Evolutionary conservation across 768 basidiomycete genomes (phyloP).

Genomic region (Leccinum obscurum): DNA sequence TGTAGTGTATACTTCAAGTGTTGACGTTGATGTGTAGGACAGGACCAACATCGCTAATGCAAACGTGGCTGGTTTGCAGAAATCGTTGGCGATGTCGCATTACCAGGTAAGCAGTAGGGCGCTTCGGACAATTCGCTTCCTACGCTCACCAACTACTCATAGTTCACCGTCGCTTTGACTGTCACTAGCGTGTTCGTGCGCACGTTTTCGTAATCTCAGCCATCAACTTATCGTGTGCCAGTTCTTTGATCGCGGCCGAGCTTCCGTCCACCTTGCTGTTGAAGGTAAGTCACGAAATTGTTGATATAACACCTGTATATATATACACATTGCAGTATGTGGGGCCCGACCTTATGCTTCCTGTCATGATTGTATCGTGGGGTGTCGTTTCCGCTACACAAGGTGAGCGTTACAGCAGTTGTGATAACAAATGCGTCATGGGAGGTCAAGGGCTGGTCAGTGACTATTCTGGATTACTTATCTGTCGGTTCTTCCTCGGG

Average conservation of each 20-base stretch:
- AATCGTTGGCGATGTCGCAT: slow-evolving; percentile 39
- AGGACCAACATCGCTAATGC: slow-evolving; percentile 56
- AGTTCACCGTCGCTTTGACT: slow-evolving; percentile 38
- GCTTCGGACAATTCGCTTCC: background rate
- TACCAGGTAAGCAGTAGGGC: slow-evolving; percentile 22
- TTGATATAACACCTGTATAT: background rate
- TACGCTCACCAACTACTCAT: background rate
- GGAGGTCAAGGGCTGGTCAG: slow-evolving; percentile 41
- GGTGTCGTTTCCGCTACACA: slow-evolving; percentile 61
- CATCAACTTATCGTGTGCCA: slow-evolving; percentile 6
- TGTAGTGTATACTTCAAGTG: background rate
- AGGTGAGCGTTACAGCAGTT: slow-evolving; percentile 35
- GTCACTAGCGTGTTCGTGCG: slow-evolving; percentile 27
- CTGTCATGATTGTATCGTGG: slow-evolving; percentile 56
- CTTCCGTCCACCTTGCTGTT: slow-evolving; percentile 61
- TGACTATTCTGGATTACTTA: slow-evolving; percentile 52
- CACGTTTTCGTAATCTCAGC: background rate
- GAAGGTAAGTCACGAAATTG: slow-evolving; percentile 34
- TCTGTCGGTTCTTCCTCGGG: slow-evolving; percentile 51
- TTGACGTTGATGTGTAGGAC: slow-evolving; percentile 27
- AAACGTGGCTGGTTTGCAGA: slow-evolving; percentile 58
- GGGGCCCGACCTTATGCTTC: slow-evolving; percentile 59
- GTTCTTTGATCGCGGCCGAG: slow-evolving; percentile 55
- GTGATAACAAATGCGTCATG: background rate
- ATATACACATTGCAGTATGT: slow-evolving; percentile 26